phyloP scores from a whole-genome alignment of 2,329 filamentous ascomycete genomes.

The Epichloe gansuensis region DNA sequence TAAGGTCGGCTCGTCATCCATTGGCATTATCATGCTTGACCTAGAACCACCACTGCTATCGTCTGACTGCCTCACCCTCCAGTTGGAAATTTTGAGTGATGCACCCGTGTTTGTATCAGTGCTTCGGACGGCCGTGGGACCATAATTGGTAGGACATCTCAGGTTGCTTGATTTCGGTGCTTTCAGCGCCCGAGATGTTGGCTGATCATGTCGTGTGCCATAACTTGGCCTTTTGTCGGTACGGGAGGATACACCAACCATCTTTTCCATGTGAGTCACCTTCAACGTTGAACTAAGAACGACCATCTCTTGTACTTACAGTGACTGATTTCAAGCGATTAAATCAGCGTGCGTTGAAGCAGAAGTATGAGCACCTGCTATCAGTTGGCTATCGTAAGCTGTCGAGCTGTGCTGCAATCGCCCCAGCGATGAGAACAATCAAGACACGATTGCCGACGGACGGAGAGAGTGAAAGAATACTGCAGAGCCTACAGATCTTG shows the following conservation, averaged over 20 bases:
- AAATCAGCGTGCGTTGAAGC: no score
- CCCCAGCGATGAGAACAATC: no score
- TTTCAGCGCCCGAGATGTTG: neutral
- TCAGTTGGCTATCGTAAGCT: no score
- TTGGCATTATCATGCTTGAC: neutral
- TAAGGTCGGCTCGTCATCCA: neutral
- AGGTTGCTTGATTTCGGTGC: neutral
- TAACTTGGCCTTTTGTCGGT: neutral
- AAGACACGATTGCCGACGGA: no score
- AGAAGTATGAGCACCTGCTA: no score
- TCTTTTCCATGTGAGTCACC: neutral
- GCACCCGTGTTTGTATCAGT: neutral
- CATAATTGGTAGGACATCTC: neutral
- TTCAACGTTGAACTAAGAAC: neutral
- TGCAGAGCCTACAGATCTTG: no score
- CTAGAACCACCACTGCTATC: neutral
- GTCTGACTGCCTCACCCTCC: slow-evolving; percentile 4
- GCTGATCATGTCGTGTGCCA: neutral
- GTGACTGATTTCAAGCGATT: no score
- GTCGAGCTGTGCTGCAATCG: no score
- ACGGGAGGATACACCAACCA: neutral
- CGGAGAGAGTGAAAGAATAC: no score
- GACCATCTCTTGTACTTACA: no score
- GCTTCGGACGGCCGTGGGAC: neutral
- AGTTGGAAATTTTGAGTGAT: slow-evolving; percentile 4